These are phyloP conservation scores for Arthrocladium fulminans DNA, from an alignment of 2,329 filamentous ascomycete genomes.

Conservation along the genomic window DNA sequence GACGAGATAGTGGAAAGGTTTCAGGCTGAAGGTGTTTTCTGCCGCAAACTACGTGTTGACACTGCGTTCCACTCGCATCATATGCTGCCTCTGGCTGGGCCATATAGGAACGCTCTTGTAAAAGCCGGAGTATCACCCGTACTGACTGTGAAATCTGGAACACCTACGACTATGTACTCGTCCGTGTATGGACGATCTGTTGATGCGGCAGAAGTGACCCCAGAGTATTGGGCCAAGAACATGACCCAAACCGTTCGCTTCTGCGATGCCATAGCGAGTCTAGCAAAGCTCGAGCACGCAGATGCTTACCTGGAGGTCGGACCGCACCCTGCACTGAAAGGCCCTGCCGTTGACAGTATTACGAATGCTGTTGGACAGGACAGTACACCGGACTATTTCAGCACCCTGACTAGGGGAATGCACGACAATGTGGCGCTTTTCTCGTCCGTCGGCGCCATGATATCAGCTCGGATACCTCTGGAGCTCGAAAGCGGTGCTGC, in stretches of 20 bases:
- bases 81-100: constrained; percentile 22
- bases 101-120: constrained; percentile 24
- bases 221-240: not conserved
- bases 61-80: constrained; percentile 31
- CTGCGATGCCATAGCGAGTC: not conserved
- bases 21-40: constrained; percentile 20
- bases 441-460: too few relatives aligned
- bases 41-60: constrained; percentile 23
- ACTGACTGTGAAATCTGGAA: not conserved
- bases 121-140: not conserved
- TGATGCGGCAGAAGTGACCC: not conserved
- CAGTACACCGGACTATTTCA: too few relatives aligned
- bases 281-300: constrained; percentile 3
- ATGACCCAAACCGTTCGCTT: not conserved
- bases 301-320: constrained; percentile 27
- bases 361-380: too few relatives aligned
- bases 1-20: constrained; percentile 17
- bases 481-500: too few relatives aligned
- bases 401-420: too few relatives aligned
- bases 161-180: not conserved
- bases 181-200: not conserved
- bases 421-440: too few relatives aligned
- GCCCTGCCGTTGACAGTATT: too few relatives aligned
- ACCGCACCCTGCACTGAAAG: constrained; percentile 30
- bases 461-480: too few relatives aligned